Base-by-base conservation (phyloP, 2,329 filamentous ascomycete species). In the Blastomyces emzantsi region DNA sequence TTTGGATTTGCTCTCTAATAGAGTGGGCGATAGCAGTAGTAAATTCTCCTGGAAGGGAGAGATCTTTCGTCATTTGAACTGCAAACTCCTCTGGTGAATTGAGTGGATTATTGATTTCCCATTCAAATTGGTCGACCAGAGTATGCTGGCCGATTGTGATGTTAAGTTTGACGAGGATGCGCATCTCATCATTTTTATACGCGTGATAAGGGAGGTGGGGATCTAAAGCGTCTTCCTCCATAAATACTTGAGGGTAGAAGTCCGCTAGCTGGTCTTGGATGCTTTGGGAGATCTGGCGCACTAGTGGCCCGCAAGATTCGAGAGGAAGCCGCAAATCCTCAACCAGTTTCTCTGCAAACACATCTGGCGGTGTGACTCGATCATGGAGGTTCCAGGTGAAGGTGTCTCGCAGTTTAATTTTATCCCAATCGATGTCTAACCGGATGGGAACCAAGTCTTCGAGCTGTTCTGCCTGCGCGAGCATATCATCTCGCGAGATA, bases 111-210 rank as follows among this genome's bases (percentile, higher is more conserved):
- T 97, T 97, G 73, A 97, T 92, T 70, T 99, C 94, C 94, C 94
- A 99, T 76, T 99, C 94, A 66, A 99, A 97, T 74, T 97, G 94
- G 72, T 99, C 94, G 45, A 97, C 88, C 33, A 99, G 81, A 0
- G 92, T 97, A 72, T 96, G 90, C 67, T 90, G 89, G 51, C 93
- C 94, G 72, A 99, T 97, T 7, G 94, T 97, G 72, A 99, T 96
- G 76, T 97, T 97, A 60, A 99, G 82, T 76, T 97, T 97, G 76
- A 99, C 86, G 54, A 96, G 80, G 69, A 99, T 90, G 60, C 94
- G 89, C 93, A 99, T 97, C 79, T 99, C 94, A 73, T 99, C 94
- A 73, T 99, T 96, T 77, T 97, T 97, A 80, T 97, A 96, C 7
- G 94, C 92, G 49, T 84, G 87, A 73, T 97, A 97, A 0, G 93